These are phyloP conservation scores for Porpolomopsis calyptriformis DNA, from an alignment of 768 basidiomycete genomes.

Conservation along the genomic window DNA sequence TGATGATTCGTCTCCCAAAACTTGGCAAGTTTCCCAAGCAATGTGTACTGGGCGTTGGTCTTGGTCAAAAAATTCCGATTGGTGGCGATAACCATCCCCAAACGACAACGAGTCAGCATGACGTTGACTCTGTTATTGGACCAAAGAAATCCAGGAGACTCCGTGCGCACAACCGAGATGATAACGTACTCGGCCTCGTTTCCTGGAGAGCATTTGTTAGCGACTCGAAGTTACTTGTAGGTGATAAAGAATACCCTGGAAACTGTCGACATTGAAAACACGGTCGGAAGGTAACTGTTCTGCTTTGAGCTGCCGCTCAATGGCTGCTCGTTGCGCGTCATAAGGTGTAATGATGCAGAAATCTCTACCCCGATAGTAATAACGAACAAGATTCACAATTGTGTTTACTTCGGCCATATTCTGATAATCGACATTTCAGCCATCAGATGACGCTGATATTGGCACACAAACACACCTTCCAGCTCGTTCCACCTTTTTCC, in stretches of 20 bases:
- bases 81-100: slow-evolving; percentile 66
- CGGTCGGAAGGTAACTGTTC: slow-evolving; percentile 45
- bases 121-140: slow-evolving; percentile 70
- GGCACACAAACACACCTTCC: slow-evolving; percentile 2
- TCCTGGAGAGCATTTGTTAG: slow-evolving; percentile 32
- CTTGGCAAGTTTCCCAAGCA: neutral
- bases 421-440: slow-evolving; percentile 24
- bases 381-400: neutral
- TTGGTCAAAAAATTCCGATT: slow-evolving; percentile 44
- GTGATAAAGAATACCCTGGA: slow-evolving; percentile 51
- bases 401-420: slow-evolving; percentile 33
- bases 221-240: neutral
- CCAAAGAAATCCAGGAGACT: slow-evolving; percentile 53
- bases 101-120: slow-evolving; percentile 75
- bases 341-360: slow-evolving; percentile 74
- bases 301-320: slow-evolving; percentile 47
- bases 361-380: slow-evolving; percentile 33
- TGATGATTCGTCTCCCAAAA: neutral
- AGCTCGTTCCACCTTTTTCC: slow-evolving; percentile 11
- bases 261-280: slow-evolving; percentile 79
- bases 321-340: slow-evolving; percentile 52
- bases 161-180: slow-evolving; percentile 56
- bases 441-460: slow-evolving; percentile 21
- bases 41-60: too few species aligned
- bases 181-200: slow-evolving; percentile 78